These are phyloP conservation scores for Xenoacremonium recifei DNA, from an alignment of 2,329 filamentous ascomycete species.

Conservation along the genomic window DNA sequence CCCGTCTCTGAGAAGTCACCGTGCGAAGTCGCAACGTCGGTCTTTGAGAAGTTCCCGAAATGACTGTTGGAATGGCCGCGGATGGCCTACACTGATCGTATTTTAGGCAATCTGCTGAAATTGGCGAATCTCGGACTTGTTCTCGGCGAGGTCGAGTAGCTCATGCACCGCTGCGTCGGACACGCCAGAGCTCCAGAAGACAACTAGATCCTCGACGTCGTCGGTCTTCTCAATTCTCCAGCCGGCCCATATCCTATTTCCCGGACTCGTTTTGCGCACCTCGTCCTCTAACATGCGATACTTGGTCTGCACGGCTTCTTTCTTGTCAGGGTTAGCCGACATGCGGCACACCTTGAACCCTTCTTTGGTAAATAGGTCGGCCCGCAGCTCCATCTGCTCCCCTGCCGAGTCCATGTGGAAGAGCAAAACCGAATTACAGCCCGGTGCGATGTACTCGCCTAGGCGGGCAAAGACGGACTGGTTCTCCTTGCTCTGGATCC, in stretches of 20 bases:
- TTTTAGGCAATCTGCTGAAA: slow-evolving; percentile 27
- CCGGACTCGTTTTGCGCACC: slow-evolving; percentile 28
- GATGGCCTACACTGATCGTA: no score
- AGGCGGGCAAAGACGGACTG: slow-evolving; percentile 32
- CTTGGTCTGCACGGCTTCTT: slow-evolving; percentile 30
- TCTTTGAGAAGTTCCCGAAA: no score
- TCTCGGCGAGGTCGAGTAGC: slow-evolving; percentile 20
- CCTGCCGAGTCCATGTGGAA: slow-evolving; percentile 41
- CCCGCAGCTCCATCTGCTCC: slow-evolving; percentile 18
- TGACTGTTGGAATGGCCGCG: no score
- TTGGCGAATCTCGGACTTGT: slow-evolving; percentile 18
- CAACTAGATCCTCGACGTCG: slow-evolving; percentile 35
- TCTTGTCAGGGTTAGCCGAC: slow-evolving; percentile 29
- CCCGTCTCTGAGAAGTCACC: no score
- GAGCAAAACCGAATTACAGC: slow-evolving; percentile 31
- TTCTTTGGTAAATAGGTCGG: slow-evolving; percentile 21
- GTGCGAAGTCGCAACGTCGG: no score
- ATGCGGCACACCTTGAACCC: slow-evolving; percentile 36
- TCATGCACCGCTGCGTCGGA: slow-evolving; percentile 31
- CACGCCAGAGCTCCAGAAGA: slow-evolving; percentile 38
- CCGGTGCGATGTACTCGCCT: slow-evolving; percentile 31
- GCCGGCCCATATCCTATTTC: slow-evolving; percentile 34
- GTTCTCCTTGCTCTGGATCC: slow-evolving; percentile 44
- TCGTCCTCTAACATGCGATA: slow-evolving; percentile 33
- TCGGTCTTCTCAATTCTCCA: slow-evolving; percentile 41